phyloP scores from a whole-genome alignment of 371 early-diverging fungal genomes.

The Mortierella sp. region DNA sequence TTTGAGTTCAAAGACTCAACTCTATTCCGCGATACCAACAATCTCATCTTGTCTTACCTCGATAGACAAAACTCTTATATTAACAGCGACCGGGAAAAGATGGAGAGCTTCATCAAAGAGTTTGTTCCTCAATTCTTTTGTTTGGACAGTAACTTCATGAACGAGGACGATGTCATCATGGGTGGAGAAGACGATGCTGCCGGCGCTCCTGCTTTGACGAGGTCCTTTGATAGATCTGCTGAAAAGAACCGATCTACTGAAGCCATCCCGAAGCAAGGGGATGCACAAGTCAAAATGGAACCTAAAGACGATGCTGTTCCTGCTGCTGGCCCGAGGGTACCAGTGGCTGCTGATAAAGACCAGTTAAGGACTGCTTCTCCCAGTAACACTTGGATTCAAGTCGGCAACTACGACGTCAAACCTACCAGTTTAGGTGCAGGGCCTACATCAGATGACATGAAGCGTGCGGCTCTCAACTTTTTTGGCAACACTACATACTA shows the following conservation, averaged over 20 bases:
- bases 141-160: conserved; percentile 58
- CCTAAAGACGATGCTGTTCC: conserved; percentile 57
- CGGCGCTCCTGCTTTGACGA: conserved; percentile 42
- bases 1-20: conserved; percentile 70
- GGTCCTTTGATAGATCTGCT: conserved; percentile 33
- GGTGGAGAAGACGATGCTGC: conserved; percentile 46
- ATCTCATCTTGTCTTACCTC: conserved; percentile 67
- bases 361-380: conserved; percentile 34
- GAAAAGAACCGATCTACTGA: conserved; percentile 48
- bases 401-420: conserved; percentile 55
- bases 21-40: conserved; percentile 76
- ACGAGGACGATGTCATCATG: conserved; percentile 60
- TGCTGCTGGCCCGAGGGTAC: conserved; percentile 48
- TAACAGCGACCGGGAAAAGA: conserved; percentile 74
- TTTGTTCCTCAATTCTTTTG: conserved; percentile 84
- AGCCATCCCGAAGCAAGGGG: conserved; percentile 53
- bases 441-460: conserved; percentile 27
- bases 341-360: conserved; percentile 45
- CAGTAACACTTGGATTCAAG: conserved; percentile 56
- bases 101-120: conserved; percentile 79
- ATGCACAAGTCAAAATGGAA: conserved; percentile 67
- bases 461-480: conserved; percentile 64
- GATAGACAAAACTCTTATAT: conserved; percentile 68
- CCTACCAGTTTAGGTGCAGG: conserved; percentile 41
- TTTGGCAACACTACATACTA: conserved; percentile 85